These are phyloP conservation scores for Biancaea sappan DNA, from an alignment of 306 rosid species.

Conservation along the genomic window DNA sequence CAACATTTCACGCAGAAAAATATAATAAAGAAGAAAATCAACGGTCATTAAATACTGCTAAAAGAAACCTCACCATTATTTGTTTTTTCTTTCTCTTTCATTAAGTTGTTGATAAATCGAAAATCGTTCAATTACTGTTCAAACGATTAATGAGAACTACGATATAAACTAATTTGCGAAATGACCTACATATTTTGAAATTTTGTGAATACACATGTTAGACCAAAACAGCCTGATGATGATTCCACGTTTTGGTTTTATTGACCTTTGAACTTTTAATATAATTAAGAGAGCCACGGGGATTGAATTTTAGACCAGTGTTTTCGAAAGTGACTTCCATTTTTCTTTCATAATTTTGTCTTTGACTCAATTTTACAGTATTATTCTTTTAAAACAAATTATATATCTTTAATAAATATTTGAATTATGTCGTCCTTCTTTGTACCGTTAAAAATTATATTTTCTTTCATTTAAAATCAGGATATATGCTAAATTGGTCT, in stretches of 20 bases:
- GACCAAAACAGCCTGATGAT: too few species aligned
- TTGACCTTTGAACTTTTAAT: background rate
- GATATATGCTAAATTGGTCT: too few species aligned
- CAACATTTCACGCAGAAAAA: background rate
- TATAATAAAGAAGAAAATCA: background rate
- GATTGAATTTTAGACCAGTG: background rate
- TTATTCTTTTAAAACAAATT: too few species aligned
- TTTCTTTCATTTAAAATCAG: too few species aligned
- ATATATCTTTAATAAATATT: too few species aligned
- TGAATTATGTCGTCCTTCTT: too few species aligned
- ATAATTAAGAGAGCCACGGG: background rate
- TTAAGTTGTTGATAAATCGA: background rate
- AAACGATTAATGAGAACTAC: background rate
- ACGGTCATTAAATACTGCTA: background rate
- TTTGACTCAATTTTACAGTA: too few species aligned
- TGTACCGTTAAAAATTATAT: too few species aligned
- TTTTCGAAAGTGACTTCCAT: background rate
- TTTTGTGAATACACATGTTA: too few species aligned
- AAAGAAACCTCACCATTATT: background rate
- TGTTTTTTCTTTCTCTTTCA: background rate
- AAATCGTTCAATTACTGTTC: background rate
- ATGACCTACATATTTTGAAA: background rate
- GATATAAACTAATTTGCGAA: too few species aligned
- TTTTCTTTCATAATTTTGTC: background rate
- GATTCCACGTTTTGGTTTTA: background rate